Evolutionary conservation across 345 rosid genomes (phyloP), one percentile per base, ranked within the genome.

Genomic region (Geranium brycei): DNA sequence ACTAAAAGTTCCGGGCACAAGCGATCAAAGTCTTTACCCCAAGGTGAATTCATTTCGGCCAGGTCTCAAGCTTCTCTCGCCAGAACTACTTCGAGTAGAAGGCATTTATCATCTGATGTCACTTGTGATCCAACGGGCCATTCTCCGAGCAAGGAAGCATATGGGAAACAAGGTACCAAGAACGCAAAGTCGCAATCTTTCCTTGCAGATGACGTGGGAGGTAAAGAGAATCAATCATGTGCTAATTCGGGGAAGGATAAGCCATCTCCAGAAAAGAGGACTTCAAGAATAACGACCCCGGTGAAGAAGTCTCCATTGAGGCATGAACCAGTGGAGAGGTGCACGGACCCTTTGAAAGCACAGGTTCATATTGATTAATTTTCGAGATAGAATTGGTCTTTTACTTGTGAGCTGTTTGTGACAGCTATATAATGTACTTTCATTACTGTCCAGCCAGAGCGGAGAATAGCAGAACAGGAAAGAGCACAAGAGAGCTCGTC

Each of bases 1-100:
- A 64, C 68, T 51, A 73, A 80, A 70, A 87, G 81, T 70, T 72
- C 76, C 18, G 85, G 78, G 67, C 98, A 92, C 41, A 81, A 80
- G 66, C 65, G 95, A 63, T 92, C 97, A 0, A 89, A 83, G 71
- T 92, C 98, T 17, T 69, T 86, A 31, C 89, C 87, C 0, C 86
- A 75, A 10, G 87, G 70, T 12, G 91, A 87, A 64, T 75, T 77
- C 73, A 84, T 68, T 68, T 79, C 84, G 1, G 65, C 73, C 65
- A 74, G 76, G 82, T 64, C 73, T 63, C 95, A 87, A 64, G 86
- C 88, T 62, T 71, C 69, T 69, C 85, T 81, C 35, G 61, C 75
- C 56, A 83, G 91, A 78, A 82, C 90, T 71, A 67, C 74, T 56
- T 87, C 91, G 16, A 87, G 78, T 68, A 81, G 91, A 70, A 92